Base-by-base conservation (phyloP, 2,329 filamentous ascomycete species). In the Cladophialophora carrionii region DNA sequence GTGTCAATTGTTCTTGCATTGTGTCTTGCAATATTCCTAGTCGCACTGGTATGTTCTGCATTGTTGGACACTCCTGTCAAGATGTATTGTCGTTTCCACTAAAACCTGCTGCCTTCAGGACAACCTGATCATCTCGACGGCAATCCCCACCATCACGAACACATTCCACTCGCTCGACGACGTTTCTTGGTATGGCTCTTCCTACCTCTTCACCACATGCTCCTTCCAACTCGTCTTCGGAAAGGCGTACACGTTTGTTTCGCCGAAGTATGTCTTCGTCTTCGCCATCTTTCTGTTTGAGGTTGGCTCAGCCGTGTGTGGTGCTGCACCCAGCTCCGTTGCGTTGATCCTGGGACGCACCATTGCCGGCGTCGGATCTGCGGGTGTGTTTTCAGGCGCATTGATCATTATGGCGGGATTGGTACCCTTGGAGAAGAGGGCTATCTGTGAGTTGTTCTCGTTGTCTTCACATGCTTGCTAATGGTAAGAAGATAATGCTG, bases 101-200 rank as follows among this genome's bases (percentile, higher is more conserved):
- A 22, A 31, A 22, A 54, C 8, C 22, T 24, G 10, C 24, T 51
- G 48, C 24, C n/a, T 31, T 7, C 20, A 62, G 57, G 66, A 68
- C 32, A 69, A 51, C 68, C 74, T 57, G 37, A 77, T 77, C 64
- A 78, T 83, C 41, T 76, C 78, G 8, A 81, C 78, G 1, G 81
- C 81, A 1, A 81, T 82, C 41, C 81, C 81, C 10, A 74, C 72
- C 17, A 82, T 83, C 57, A 81, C 80, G 0, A 76, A 81, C 65
- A 72, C 80, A 41, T 83, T 83, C 70, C 72, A 81, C 46, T 78
- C 79, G 2, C 72, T 81, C 41, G 72, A 76, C 7, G 80, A 83
- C 62, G 76, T 83, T 6, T 79, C 79, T 32, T 83, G 81, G 81
- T 83, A 83, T 67, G 78, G 79, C 32, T 78, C 76, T 52, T 74